Base-by-base conservation (phyloP, 192 early-diverging fungal species). In the Rhizophagus clarus region DNA sequence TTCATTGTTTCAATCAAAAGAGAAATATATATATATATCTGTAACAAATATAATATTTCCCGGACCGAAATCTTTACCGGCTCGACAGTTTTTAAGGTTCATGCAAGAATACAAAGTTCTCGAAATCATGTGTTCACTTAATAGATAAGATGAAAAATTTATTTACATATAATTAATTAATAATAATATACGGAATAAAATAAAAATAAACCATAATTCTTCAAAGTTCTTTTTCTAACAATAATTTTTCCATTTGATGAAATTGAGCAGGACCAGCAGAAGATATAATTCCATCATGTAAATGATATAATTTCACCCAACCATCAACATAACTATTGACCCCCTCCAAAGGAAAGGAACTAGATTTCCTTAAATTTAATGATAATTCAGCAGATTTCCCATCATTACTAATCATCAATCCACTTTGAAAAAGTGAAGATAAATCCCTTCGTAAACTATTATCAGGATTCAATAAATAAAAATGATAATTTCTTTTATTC, bases 251-350 rank as follows among this genome's bases (percentile, higher is more conserved):
- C 0, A 20, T 64, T 64, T 64, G 12, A 28, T 64, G 63, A 14
- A 64, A 28, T 64, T 29, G 26, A 29, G 63, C 63, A 15, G 63
- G 63, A 64, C 63, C n/a, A 0, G 63, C 26, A 64, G 26, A 28
- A 64, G 63, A 28, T 64, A 64, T 14, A 28, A 64, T 2, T 1
- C 17, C 15, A 29, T 64, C 28, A 11, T 14, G 63, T 28, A 64
- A 5, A 64, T 64, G 63, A 64, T 64, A 64, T 9, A 64, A 24
- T 64, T 64, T 64, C 28, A 64, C 63, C 63, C 63, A 64, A 28
- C 63, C 63, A 64, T 29, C 9, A 29, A 29, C 63, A 1, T 64
- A 64, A 64, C 63, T 64, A 64, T 26, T 29, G n/a, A 15, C 15
- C 11, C 63, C 63, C 0, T 29, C 14, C 3, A 64, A 28, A 28